Evolutionary conservation across 2,329 filamentous ascomycete genomes (phyloP).

Genomic region (Claviceps maximensis): DNA sequence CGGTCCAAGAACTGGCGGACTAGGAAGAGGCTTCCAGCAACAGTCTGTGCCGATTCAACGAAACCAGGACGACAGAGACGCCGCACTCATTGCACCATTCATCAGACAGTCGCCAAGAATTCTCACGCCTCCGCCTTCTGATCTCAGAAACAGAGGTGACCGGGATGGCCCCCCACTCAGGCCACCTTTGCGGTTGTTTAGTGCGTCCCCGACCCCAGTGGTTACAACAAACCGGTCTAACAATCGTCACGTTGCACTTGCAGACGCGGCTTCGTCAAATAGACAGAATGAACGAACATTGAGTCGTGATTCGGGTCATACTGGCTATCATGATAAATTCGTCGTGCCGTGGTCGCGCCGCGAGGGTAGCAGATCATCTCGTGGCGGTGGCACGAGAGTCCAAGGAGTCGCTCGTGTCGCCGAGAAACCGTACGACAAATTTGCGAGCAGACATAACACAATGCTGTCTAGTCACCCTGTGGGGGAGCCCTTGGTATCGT

Average conservation of each 20-base stretch:
- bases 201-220: background rate
- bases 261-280: background rate
- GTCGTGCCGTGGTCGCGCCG: background rate
- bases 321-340: background rate
- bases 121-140: constrained; percentile 7
- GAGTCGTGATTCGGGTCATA: background rate
- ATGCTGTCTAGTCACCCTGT: background rate
- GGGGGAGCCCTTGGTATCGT: background rate
- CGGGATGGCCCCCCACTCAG: background rate
- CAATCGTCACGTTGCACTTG: background rate
- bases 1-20: background rate
- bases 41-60: background rate
- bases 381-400: background rate
- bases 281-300: background rate
- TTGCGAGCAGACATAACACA: background rate
- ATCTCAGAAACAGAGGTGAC: background rate
- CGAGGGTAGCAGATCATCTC: background rate
- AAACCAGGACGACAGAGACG: background rate
- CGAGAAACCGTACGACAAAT: background rate
- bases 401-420: background rate
- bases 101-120: background rate
- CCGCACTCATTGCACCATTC: background rate
- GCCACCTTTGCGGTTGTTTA: background rate
- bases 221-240: background rate
- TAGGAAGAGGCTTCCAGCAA: background rate